Conservation (phyloP, 1,284 basidiomycete species). For the Lentinula novae-zelandiae region DNA sequence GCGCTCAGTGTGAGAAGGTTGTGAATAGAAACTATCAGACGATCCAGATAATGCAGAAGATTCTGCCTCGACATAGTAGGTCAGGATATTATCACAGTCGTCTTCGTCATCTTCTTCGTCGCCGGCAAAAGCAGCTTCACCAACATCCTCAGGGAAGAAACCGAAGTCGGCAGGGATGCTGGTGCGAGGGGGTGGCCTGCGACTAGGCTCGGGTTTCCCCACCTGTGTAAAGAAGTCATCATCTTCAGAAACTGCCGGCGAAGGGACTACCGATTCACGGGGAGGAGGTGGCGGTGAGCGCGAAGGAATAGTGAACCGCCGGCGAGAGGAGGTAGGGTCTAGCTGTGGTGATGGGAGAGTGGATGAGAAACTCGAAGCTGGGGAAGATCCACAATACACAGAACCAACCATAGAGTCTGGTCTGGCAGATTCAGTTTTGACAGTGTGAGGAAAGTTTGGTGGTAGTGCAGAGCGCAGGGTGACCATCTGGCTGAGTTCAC, state of each 20-base stretch:
- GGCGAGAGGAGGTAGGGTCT: constrained; percentile 21
- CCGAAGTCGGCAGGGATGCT: constrained; percentile 35
- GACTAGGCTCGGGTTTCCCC: background rate
- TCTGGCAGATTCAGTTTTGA: constrained; percentile 19
- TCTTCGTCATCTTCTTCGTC: constrained; percentile 12
- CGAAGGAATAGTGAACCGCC: constrained; percentile 23
- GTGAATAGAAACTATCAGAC: constrained; percentile 11
- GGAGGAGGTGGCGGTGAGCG: constrained; percentile 30
- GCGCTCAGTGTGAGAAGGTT: constrained; percentile 5
- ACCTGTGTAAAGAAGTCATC: constrained; percentile 13
- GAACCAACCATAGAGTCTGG: constrained; percentile 32
- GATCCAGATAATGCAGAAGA: background rate
- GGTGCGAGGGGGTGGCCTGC: constrained; percentile 34
- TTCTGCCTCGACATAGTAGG: constrained; percentile 8
- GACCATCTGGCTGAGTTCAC: constrained; percentile 34
- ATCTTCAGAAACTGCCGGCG: constrained; percentile 1
- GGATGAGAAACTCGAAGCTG: constrained; percentile 15
- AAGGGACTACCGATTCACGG: constrained; percentile 15
- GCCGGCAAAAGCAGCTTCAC: background rate
- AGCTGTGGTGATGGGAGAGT: constrained; percentile 22
- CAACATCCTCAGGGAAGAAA: constrained; percentile 21
- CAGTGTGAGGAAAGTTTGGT: constrained; percentile 19
- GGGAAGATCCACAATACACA: constrained; percentile 2
- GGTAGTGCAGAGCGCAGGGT: constrained; percentile 27
- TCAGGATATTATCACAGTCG: constrained; percentile 9